Conservation (phyloP, 1,284 basidiomycete species). For the Phaffia rhodozyma region DNA sequence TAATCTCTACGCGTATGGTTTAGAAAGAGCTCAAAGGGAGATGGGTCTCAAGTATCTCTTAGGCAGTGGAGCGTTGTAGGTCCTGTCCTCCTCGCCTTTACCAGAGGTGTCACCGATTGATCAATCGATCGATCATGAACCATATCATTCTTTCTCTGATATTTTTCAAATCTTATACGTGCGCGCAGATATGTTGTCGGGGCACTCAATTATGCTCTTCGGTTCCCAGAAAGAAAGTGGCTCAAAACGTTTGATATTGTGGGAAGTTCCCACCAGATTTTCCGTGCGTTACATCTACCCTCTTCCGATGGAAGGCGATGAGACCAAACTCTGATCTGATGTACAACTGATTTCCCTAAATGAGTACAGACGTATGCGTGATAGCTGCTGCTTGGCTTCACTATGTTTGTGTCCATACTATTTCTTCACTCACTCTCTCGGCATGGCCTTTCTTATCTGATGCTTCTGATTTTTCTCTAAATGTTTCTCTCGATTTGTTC, state of each 20-base stretch:
- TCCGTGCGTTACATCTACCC: constrained; percentile 37
- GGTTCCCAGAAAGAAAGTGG: constrained; percentile 63
- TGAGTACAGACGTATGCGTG: background rate
- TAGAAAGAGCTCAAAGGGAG: constrained; percentile 43
- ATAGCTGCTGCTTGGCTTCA: constrained; percentile 13
- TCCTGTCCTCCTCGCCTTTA: background rate
- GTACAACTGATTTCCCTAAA: background rate
- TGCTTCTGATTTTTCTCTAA: too few species aligned
- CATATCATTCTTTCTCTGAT: too few species aligned
- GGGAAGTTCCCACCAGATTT: constrained; percentile 67
- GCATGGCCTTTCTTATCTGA: too few species aligned
- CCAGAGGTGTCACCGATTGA: too few species aligned
- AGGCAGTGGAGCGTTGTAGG: constrained; percentile 48
- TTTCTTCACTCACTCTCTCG: background rate
- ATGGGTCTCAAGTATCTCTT: constrained; percentile 61
- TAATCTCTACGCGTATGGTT: constrained; percentile 48
- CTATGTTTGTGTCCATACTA: background rate
- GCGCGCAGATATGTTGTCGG: constrained; percentile 48
- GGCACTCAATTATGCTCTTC: constrained; percentile 66
- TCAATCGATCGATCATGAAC: too few species aligned
- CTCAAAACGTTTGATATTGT: constrained; percentile 73
- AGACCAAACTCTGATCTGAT: background rate
- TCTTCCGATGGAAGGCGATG: too few species aligned
- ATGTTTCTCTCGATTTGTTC: too few species aligned
- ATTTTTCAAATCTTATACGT: background rate